Evolutionary conservation across 495 filamentous ascomycete species (phyloP).

Genomic region (Annulohypoxylon stygium): DNA sequence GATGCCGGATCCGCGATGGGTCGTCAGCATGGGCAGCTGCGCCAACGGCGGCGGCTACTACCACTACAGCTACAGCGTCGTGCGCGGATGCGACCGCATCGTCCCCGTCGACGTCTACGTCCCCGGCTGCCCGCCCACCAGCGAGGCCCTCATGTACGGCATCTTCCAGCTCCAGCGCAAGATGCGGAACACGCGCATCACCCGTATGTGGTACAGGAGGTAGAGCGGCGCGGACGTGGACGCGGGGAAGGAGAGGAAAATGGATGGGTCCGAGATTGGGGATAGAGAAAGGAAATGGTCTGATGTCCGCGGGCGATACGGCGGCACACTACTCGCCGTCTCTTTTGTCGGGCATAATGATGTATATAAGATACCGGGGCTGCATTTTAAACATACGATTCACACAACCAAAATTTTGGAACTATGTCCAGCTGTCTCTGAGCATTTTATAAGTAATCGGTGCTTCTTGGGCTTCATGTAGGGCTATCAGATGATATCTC

Average conservation of each 20-base stretch:
- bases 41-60: slow-evolving; percentile 96
- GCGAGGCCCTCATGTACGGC: slow-evolving; percentile 89
- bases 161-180: slow-evolving; percentile 90
- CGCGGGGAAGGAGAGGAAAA: not conserved
- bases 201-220: slow-evolving; percentile 75
- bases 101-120: slow-evolving; percentile 95
- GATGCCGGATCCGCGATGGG: slow-evolving; percentile 96
- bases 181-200: slow-evolving; percentile 83
- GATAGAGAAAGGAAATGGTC: slow-evolving; percentile 9
- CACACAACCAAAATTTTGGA: slow-evolving; percentile 2
- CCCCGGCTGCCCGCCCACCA: slow-evolving; percentile 90
- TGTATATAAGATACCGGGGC: slow-evolving; percentile 46
- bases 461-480: not conserved
- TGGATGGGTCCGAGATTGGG: not conserved
- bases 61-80: slow-evolving; percentile 92
- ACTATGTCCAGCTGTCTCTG: not conserved
- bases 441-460: not conserved
- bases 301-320: slow-evolving; percentile 10
- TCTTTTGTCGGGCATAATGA: slow-evolving; percentile 31
- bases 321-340: slow-evolving; percentile 24
- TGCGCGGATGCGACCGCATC: slow-evolving; percentile 88
- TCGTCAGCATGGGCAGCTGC: slow-evolving; percentile 91
- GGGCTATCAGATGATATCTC: not conserved
- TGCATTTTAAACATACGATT: slow-evolving; percentile 33
- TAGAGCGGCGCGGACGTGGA: slow-evolving; percentile 42